Conservation (phyloP, 192 early-diverging fungal genomes). For the Thamnidium elegans region DNA sequence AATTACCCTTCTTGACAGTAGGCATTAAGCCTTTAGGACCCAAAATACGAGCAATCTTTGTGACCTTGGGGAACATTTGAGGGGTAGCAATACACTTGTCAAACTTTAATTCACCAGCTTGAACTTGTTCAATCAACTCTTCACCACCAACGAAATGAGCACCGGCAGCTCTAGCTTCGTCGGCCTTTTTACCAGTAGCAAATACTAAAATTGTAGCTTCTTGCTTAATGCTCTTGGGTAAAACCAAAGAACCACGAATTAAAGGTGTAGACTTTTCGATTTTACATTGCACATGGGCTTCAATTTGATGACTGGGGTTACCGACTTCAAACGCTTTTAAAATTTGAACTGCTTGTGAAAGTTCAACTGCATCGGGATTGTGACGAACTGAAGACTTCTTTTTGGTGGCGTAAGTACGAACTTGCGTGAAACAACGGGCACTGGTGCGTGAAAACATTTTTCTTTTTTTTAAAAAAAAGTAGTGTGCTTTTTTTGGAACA, state of each 20-base stretch:
- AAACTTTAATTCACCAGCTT: slow-evolving; percentile 65
- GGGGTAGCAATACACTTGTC: slow-evolving; percentile 87
- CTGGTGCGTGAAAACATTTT: slow-evolving; percentile 13
- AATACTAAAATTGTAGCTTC: slow-evolving; percentile 75
- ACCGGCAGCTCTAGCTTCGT: slow-evolving; percentile 76
- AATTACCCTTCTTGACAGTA: slow-evolving; percentile 67
- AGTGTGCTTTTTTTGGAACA: too few relatives aligned
- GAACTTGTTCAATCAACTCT: slow-evolving; percentile 73
- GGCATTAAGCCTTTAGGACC: slow-evolving; percentile 98
- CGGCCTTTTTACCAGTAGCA: slow-evolving; percentile 81
- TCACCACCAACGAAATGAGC: slow-evolving; percentile 83
- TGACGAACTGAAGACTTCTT: slow-evolving; percentile 15
- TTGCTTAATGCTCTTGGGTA: slow-evolving; percentile 65
- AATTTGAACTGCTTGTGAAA: slow-evolving; percentile 48
- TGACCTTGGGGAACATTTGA: slow-evolving; percentile 83
- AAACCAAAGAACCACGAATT: slow-evolving; percentile 73
- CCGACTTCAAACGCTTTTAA: slow-evolving; percentile 68
- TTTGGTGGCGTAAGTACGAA: slow-evolving; percentile 17
- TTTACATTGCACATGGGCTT: slow-evolving; percentile 68
- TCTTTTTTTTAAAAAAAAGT: too few relatives aligned
- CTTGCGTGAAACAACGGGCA: slow-evolving; percentile 11
- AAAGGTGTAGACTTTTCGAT: slow-evolving; percentile 78
- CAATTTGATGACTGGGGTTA: slow-evolving; percentile 57
- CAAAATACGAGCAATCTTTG: slow-evolving; percentile 83
- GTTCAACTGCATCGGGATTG: slow-evolving; percentile 48